Base-by-base conservation (phyloP, 768 basidiomycete species). In the Gymnopilus dilepis region DNA sequence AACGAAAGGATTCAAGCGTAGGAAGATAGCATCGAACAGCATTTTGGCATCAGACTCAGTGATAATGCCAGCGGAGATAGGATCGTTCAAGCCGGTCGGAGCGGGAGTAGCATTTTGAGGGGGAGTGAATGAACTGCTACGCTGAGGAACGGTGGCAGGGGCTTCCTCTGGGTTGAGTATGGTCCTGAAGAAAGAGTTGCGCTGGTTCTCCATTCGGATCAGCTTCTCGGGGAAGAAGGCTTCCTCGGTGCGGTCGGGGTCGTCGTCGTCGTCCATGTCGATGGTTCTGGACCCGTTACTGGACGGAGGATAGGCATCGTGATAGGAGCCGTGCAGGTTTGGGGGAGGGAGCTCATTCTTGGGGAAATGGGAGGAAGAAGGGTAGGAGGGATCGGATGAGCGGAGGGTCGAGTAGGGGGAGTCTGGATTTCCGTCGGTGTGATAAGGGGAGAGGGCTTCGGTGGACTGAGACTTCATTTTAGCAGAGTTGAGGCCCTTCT, bases 1-100 rank as follows among this genome's bases (percentile, higher is more conserved):
- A 76, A 95, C 87, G 73, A 95, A 94, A 12, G 94, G 92, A 72
- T 95, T 95, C 55, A 95, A 83, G 61, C 92, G 90, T 57, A 91
- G 71, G 76, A 91, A 94, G 71, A 95, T 83, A 62, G 85, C 77
- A 72, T 94, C 91, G 64, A 94, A 93, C 45, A 94, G 78, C 50
- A 85, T 80, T 67, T 83, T 83, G 45, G 90, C 91, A 59, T 90
- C 86, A 38, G 81, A 80, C 67, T 92, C 90, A 55, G 82, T 81
- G 64, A 95, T 77, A 65, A 92, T 80, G 34, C 89, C 90, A 58
- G 86, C 84, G 17, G 84, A 78, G 67, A 95, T 83, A 24, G 92
- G 93, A 73, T 94, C 93, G 60, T 80, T 75, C 58, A 83, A 71
- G 45, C 78, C 80, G 51, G 61, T 65, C 37, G 79, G 72, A 24